Evolutionary conservation across 179 eudicot genomes (phyloP), one percentile per base, ranked within the genome.

Genomic region (Corrigiola litoralis): DNA sequence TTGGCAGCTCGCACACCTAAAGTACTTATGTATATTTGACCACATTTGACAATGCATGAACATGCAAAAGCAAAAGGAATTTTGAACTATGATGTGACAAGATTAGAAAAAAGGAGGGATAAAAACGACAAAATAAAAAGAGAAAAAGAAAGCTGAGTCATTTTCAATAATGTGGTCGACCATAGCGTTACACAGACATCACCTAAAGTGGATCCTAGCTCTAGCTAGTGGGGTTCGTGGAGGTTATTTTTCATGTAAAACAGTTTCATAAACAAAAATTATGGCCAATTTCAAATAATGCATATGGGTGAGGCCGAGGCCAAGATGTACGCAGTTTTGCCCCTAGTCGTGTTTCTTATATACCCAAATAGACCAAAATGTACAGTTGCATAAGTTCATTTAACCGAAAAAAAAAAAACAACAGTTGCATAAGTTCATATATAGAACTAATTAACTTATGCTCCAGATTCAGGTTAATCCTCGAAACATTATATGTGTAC

Each of bases 71-170:
- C 40, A 45, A 16, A 67, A 61, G 20, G 64, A 67, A 60, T 48
- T 40, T 59, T 59, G 56, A 36, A 67, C 29, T 44, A 61, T n/a
- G 41, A 67, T 20, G 51, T 29, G 72, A 67, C 58, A 45, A 54
- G 38, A 67, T 45, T 17, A 41, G 24, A 33, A 7, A 11, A 41
- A 3, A 12, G 20, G 44, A 12, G 4, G 37, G 16, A 42, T 5
- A 14, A 34, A 2, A 21, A 67, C n/a, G n/a, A n/a, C n/a, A n/a
- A n/a, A n/a, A n/a, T n/a, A n/a, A 27, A 58, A 33, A 40, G 34
- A 32, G 44, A 32, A 17, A 47, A 58, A n/a, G 50, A 38, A 29
- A 62, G 36, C 53, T 28, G 20, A 37, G 21, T 68, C 66, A 40
- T 27, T 56, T 62, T 67, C 61, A 50, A 68, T 32, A 29, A 24